phyloP scores from a whole-genome alignment of 164 flowering plant genomes.

The Hamamelis virginiana region DNA sequence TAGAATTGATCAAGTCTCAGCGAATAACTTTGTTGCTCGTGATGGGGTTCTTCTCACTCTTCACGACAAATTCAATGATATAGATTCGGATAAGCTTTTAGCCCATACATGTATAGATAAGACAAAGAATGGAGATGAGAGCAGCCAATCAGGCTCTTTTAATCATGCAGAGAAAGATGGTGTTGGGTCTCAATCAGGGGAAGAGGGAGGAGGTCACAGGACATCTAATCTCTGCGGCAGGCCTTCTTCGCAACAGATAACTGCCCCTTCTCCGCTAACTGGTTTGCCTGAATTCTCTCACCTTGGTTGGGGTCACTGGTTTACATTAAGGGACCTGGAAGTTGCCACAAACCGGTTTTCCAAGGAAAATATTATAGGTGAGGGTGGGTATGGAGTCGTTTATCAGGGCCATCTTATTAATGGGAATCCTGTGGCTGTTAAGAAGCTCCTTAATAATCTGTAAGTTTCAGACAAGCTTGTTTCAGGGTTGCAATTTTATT shows the following conservation, averaged over 20 bases:
- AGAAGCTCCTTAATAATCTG: slow-evolving; percentile 85
- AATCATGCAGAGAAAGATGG: slow-evolving; percentile 57
- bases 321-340: slow-evolving; percentile 82
- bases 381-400: slow-evolving; percentile 93
- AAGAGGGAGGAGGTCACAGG: slow-evolving; percentile 39
- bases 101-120: slow-evolving; percentile 34
- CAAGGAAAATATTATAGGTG: slow-evolving; percentile 76
- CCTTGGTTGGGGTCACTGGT: slow-evolving; percentile 98
- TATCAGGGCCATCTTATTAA: slow-evolving; percentile 70
- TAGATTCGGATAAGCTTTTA: slow-evolving; percentile 56
- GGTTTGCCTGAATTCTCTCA: slow-evolving; percentile 89
- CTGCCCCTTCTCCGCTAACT: slow-evolving; percentile 65
- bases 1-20: slow-evolving; percentile 54
- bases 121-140: slow-evolving; percentile 41
- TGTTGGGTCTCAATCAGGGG: slow-evolving; percentile 49
- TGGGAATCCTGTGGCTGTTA: slow-evolving; percentile 83
- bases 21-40: slow-evolving; percentile 28
- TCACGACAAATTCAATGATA: slow-evolving; percentile 53
- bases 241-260: slow-evolving; percentile 47
- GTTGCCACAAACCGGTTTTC: slow-evolving; percentile 74
- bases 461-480: slow-evolving; percentile 33
- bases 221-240: slow-evolving; percentile 25
- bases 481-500: neutral
- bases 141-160: slow-evolving; percentile 64
- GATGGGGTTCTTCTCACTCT: slow-evolving; percentile 38